phyloP scores from a whole-genome alignment of 83 land plant species.

The Larix sibirica region DNA sequence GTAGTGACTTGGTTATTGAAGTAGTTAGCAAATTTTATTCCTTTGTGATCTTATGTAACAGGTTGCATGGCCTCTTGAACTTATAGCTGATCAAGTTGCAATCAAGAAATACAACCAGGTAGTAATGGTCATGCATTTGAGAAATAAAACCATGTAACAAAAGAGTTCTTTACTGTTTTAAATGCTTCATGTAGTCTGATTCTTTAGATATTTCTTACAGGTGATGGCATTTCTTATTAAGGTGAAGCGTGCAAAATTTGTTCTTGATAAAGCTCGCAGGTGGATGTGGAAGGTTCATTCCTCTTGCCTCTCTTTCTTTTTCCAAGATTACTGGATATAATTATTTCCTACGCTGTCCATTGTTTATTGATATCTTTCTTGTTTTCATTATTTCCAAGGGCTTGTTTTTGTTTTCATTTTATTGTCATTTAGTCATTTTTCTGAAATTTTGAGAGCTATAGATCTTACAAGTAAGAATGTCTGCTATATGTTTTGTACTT shows the following conservation, averaged over 20 bases:
- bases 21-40: background rate
- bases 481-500: no score
- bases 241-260: slow-evolving; percentile 95
- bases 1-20: slow-evolving; percentile 2
- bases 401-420: background rate
- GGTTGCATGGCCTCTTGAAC: slow-evolving; percentile 99
- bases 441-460: background rate
- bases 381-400: background rate
- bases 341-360: background rate
- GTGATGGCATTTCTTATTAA: slow-evolving; percentile 90
- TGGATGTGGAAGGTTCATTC: slow-evolving; percentile 96
- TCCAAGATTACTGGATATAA: background rate
- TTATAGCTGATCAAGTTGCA: slow-evolving; percentile 81
- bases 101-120: slow-evolving; percentile 98
- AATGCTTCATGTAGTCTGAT: background rate
- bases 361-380: background rate
- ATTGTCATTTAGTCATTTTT: background rate
- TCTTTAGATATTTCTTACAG: slow-evolving; percentile 31
- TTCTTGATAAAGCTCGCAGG: slow-evolving; percentile 93
- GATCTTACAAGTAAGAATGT: background rate
- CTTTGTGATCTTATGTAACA: slow-evolving; percentile 17
- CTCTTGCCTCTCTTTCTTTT: background rate
- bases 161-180: background rate
- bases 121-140: background rate
- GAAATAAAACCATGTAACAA: slow-evolving; percentile 1